Evolutionary conservation across 768 basidiomycete species (phyloP), one percentile per base, ranked within the genome.

Genomic region (Hericium alpestre): DNA sequence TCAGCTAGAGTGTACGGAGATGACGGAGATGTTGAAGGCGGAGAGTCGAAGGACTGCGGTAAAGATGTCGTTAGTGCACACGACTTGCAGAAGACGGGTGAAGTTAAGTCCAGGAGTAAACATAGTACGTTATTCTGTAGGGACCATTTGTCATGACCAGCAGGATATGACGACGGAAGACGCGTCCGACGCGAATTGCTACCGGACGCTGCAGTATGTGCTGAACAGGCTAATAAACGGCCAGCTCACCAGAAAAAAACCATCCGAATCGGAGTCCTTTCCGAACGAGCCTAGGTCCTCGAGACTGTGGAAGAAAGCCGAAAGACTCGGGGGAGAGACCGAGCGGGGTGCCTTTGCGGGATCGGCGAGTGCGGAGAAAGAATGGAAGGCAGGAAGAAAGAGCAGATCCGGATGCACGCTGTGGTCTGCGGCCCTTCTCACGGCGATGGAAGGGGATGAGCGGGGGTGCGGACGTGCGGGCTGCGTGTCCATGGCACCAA

Each of bases 1-100:
- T 32, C 32, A 32, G 32, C 32, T 32, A 32, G 32, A 32, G 32
- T 32, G 32, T 32, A 32, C 9, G 23, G 22, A 22, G 32, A 25
- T 51, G 50, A n/a, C n/a, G 27, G 50, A 13, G 27, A 51, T n/a
- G 23, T 56, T 53, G 49, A 55, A 38, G 41, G 55, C 55, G 39
- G 47, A 40, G 60, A 56, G 47, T 46, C 43, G 20, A 46, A 46
- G 8, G 43, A 18, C 43, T 46, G 43, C 43, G 10, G 20, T n/a
- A 6, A 20, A 9, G 20, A 46, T 15, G 16, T 9, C n/a, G 20
- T 46, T n/a, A 46, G 16, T 20, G 16, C 20, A 37, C 20, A 37
- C 32, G 32, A 32, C 32, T 32, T 32, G 32, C 32, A 32, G 32
- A 32, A 10, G 32, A 10, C 6, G 32, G 32, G 32, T 32, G 4